phyloP scores from a whole-genome alignment of 257 asterid species.

The Paulownia fortunei region DNA sequence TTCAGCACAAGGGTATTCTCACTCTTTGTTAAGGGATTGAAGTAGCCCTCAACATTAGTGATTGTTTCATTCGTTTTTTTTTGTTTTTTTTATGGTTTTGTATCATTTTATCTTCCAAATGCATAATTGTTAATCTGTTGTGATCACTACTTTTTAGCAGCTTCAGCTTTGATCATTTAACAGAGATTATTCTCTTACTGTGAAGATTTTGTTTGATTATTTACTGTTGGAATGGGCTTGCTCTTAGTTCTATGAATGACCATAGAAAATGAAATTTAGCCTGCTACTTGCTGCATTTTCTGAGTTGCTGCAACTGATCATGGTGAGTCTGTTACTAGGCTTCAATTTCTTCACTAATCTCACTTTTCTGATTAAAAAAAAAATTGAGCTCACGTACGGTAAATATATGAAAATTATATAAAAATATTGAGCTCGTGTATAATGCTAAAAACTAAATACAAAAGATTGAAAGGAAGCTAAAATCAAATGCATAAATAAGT shows the following conservation, averaged over 20 bases:
- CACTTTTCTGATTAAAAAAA: too few relatives aligned
- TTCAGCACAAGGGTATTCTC: conserved; percentile 14
- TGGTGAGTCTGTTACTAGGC: too few relatives aligned
- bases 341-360: too few relatives aligned
- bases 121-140: conserved; percentile 9
- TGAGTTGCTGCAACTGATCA: too few relatives aligned
- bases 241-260: neutral
- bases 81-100: neutral
- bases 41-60: conserved; percentile 20
- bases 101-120: conserved; percentile 16
- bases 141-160: conserved; percentile 21
- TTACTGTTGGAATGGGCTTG: neutral
- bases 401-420: too few relatives aligned
- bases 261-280: too few relatives aligned
- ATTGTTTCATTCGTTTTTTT: neutral
- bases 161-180: conserved; percentile 11
- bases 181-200: neutral
- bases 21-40: conserved; percentile 9
- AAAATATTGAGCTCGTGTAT: too few relatives aligned
- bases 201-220: neutral
- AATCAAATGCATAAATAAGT: too few relatives aligned
- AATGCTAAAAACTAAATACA: too few relatives aligned
- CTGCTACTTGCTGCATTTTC: too few relatives aligned
- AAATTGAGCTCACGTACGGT: too few relatives aligned
- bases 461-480: too few relatives aligned